phyloP scores from a whole-genome alignment of 805 yeast genomes.

The Saccharomycopsis olivae region DNA sequence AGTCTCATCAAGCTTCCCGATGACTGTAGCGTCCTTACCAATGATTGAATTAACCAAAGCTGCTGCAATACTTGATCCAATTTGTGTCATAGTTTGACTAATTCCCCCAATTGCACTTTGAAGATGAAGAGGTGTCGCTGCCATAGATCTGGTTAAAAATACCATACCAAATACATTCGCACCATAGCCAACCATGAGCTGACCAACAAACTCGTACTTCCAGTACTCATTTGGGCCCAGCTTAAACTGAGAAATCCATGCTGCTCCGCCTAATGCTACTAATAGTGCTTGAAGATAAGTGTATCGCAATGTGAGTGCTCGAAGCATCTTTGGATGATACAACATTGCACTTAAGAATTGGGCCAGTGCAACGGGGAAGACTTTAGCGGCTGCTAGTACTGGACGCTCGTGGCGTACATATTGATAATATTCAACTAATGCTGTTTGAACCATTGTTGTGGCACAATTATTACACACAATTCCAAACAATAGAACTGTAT shows the following conservation, averaged over 20 bases:
- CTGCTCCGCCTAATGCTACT: conserved; percentile 17
- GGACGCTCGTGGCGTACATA: conserved; percentile 24
- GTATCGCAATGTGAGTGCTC: neutral
- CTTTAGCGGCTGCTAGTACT: conserved; percentile 28
- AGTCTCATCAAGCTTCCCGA: neutral
- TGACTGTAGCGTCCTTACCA: conserved; percentile 9
- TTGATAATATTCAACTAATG: conserved; percentile 23
- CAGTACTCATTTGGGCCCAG: conserved; percentile 3
- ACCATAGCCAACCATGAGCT: conserved; percentile 21
- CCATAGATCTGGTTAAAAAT: conserved; percentile 25
- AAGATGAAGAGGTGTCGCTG: conserved; percentile 27
- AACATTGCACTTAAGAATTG: conserved; percentile 19
- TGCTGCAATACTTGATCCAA: conserved; percentile 25
- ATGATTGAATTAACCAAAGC: conserved; percentile 23
- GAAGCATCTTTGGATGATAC: neutral
- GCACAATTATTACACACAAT: conserved; percentile 20
- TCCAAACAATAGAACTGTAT: conserved; percentile 20
- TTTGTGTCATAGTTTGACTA: conserved; percentile 27
- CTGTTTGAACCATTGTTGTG: conserved; percentile 20
- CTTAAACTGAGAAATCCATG: conserved; percentile 8
- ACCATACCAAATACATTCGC: conserved; percentile 27
- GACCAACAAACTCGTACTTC: conserved; percentile 15
- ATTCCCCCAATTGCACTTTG: conserved; percentile 33
- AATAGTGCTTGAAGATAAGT: neutral
- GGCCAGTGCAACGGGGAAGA: conserved; percentile 27